Percentiles rank a stretch among this genome's conserved stretches.
Conservation (phyloP, 2,329 filamentous ascomycete genomes). For the Byssothecium circinans region DNA sequence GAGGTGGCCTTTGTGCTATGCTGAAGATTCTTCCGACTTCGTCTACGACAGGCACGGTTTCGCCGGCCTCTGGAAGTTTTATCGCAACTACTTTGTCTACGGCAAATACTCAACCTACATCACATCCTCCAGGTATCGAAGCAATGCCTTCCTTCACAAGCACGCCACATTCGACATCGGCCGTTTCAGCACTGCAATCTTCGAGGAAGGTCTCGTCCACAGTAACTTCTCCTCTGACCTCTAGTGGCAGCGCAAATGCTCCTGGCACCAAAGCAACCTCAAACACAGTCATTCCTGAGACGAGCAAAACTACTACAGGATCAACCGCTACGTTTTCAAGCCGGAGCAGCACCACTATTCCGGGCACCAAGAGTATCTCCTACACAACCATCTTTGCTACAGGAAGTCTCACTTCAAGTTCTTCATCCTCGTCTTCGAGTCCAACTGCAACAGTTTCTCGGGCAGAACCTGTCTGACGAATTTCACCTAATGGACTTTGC, state of each 20-base stretch:
- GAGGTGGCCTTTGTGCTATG: constrained; percentile 4
- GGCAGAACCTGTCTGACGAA: not conserved
- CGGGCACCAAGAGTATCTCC: too few species aligned
- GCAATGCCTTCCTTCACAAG: not conserved
- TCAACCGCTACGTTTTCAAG: too few species aligned
- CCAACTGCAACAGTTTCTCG: not conserved
- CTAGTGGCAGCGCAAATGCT: not conserved
- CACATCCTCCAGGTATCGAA: not conserved
- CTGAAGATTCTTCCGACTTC: not conserved
- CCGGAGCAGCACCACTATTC: too few species aligned
- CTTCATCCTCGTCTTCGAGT: not conserved
- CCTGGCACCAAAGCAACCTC: not conserved
- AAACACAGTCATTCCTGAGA: not conserved
- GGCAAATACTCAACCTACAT: not conserved
- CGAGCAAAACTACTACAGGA: not conserved
- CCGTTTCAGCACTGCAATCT: not conserved
- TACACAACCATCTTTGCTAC: too few species aligned
- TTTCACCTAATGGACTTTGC: constrained; percentile 7
- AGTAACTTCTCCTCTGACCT: not conserved
- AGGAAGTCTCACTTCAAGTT: too few species aligned
- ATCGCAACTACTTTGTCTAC: too few species aligned
- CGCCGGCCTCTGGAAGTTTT: too few species aligned
- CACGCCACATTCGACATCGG: too few species aligned
- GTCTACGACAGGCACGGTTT: too few species aligned
- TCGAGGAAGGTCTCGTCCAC: not conserved